Evolutionary conservation across 805 yeast species (phyloP), one percentile per base, ranked within the genome.

Genomic region (Pichia nanzhaoensis): DNA sequence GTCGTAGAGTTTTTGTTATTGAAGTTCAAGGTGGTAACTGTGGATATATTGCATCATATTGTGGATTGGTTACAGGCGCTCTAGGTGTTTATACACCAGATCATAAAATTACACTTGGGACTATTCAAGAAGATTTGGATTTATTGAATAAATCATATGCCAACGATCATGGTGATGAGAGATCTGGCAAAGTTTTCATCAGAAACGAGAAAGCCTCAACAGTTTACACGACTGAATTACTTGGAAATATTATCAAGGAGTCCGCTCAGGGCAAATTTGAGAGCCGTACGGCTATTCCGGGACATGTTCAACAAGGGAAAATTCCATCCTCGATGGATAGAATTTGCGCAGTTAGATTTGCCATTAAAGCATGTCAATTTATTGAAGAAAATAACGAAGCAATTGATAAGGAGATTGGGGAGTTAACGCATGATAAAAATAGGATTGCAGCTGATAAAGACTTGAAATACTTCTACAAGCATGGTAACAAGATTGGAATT

Each of bases 21-120:
- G 99, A 93, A 62, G 97, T 90, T 16, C 99, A 95, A 69, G 99
- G 99, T 57, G 99, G 99, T 45, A 84, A 88, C 63, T 84, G 93
- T 13, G 99, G 99, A 16, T 93, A 81, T 65, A 80, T 93, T 59
- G 96, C 98, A 5, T 79, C 95, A 4, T 82, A 73, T 63, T 82
- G 89, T 17, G 85, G 90, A 18, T 73, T 93, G 41, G 84, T 86
- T 37, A 78, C 90, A 36, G 99, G 99, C 47, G 96, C 98, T 3
- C 82, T 84, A 49, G 93, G 91, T 1, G 83, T 86, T 13, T 93
- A 90, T 66, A 80, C 86, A 3, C 99, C 99, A 13, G 99, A 90
- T 64, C 80, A 82, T 50, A 83, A 84, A 38, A 80, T 87, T 43
- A 67, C 77, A 8, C 70, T 90, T 56, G 66, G 74, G 24, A 80